Evolutionary conservation across 495 filamentous ascomycete species (phyloP), one percentile per base, ranked within the genome.

Genomic region (Arthonia radiata): DNA sequence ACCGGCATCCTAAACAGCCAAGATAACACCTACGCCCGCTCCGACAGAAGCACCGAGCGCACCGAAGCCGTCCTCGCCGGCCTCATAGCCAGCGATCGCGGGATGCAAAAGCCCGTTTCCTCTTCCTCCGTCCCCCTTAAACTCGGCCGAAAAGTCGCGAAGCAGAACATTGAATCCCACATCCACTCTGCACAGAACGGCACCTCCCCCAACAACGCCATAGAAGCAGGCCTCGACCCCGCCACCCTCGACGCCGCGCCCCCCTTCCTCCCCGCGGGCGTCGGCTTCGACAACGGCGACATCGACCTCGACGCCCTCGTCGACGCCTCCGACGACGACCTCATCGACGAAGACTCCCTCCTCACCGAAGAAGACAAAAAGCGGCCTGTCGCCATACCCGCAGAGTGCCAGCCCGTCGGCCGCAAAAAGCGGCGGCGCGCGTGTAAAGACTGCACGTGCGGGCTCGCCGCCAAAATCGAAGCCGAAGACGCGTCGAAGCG

Each of bases 401-500:
- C 68, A 12, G 75, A 89, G 49, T 94, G 83, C 41, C 57, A 60
- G 23, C 82, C 83, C 18, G 67, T 74, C 51, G 53, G 66, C 16
- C 77, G 76, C 30, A 83, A n/a, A n/a, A n/a, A 86, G 53, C 70
- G 81, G 37, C 68, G 82, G 32, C 65, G 80, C 29, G 81, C 86
- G 31, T 97, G 86, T 56, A 94, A 94, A 51, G 86, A 97, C 53
- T 97, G 86, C 54, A 89, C 78, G 3, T 97, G 86, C 41, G 86
- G 89, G 21, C 60, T 97, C 3, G 72, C 74, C 2, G 59, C 73
- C 36, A 57, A 65, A 33, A 46, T 92, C 22, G 75, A 76, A 35
- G 75, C 67, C 4, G 79, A 92, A 48, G 81, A 93, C 37, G 57
- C 55, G 23, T 62, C 65, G 26, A 71, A 69, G 31, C 61, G 76